Evolutionary conservation across 2,329 filamentous ascomycete genomes (phyloP), one percentile per base, ranked within the genome.

Genomic region (Lojkania enalia): DNA sequence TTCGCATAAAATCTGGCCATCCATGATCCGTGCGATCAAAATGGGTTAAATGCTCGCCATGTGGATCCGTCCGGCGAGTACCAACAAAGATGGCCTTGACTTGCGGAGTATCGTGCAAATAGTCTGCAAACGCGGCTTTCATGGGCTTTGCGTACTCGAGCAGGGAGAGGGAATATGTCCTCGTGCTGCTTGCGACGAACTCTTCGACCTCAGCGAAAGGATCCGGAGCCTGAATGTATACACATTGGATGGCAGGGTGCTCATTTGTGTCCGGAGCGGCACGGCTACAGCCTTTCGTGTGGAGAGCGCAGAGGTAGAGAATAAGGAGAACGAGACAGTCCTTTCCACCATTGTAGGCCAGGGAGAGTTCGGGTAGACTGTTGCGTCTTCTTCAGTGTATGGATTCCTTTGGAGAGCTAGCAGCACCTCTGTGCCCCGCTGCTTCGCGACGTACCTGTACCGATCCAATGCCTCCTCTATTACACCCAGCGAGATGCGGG

Each of bases 291-390:
- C 58, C 58, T 32, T 66, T 63, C 25, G 58, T 60, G 57, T 77
- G 73, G 1, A 85, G 70, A 15, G 77, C 77, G 50, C 86, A 85
- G 55, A 97, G 84, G 64, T 96, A 89, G 54, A 97, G 77, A 61
- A 96, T 81, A 5, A 97, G 79, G 14, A 97, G 83, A 41, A 97
- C 91, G 14, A 97, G 86, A 63, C 92, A 97, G 77, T 97, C 94
- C 71, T 99, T 99, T 49, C 94, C 94, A 64, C 94, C 94, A 61
- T 99, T 99, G 74, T 96, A 99, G 44, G 92, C 95, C 53, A 97
- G 78, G 4, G 91, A 90, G 49, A 97, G 79, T 65, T 95, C 81
- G 46, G 86, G 79, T 51, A 87, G 80, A 46, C 88, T 94, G 60
- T 48, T 33, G 42, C 23, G 37, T 31, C 25, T 30, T 16, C 29